Conservation (phyloP, 2,329 filamentous ascomycete species). For the Hymenoscyphus fructigenus region DNA sequence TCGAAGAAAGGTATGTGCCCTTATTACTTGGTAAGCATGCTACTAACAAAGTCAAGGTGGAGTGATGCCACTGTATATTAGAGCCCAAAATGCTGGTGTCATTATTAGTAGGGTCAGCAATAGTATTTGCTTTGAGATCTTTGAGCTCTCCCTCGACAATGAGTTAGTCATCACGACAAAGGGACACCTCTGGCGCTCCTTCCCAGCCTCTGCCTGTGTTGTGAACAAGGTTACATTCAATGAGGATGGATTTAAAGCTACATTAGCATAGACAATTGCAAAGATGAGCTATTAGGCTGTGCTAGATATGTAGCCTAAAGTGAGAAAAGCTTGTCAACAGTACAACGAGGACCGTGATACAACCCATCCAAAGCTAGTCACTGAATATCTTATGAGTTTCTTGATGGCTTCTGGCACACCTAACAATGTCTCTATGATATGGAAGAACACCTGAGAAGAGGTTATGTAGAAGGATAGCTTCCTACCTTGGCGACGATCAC, state of each 20-base stretch:
- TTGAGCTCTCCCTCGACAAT: slow-evolving; percentile 47
- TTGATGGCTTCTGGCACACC: slow-evolving; percentile 53
- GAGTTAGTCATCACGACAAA: slow-evolving; percentile 38
- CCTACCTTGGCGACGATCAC: slow-evolving; percentile 60
- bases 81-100: slow-evolving; percentile 48
- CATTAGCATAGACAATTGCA: slow-evolving; percentile 15
- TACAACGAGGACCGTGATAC: slow-evolving; percentile 49
- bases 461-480: slow-evolving; percentile 49
- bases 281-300: slow-evolving; percentile 16
- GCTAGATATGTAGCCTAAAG: not conserved
- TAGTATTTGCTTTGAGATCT: slow-evolving; percentile 40
- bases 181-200: slow-evolving; percentile 44
- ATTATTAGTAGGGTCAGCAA: slow-evolving; percentile 37
- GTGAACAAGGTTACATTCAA: slow-evolving; percentile 31
- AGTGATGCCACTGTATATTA: slow-evolving; percentile 36
- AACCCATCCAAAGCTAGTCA: slow-evolving; percentile 49
- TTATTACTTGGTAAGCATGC: not conserved
- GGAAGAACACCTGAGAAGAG: slow-evolving; percentile 63
- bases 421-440: slow-evolving; percentile 40
- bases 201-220: slow-evolving; percentile 43
- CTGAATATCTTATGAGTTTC: slow-evolving; percentile 58
- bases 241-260: slow-evolving; percentile 19
- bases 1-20: not conserved
- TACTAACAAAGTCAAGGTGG: slow-evolving; percentile 4
- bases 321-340: not conserved